Evolutionary conservation across 495 filamentous ascomycete genomes (phyloP), one percentile per base, ranked within the genome.

Genomic region (Penicillium herquei): DNA sequence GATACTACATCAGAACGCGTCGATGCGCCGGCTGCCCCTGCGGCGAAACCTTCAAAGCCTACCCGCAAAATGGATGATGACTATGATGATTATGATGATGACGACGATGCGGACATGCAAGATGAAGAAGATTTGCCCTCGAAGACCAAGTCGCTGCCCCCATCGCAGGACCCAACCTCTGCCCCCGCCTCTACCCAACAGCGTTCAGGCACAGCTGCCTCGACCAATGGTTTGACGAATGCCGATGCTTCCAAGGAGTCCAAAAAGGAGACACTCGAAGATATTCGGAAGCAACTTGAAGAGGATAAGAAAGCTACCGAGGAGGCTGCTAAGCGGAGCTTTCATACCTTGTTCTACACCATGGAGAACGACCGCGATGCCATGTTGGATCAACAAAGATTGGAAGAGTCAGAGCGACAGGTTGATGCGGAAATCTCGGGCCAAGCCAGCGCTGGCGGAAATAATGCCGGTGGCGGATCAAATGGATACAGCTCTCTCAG

Each of bases 351-450:
- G 40, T 95, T 97, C 70, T 94, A 96, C 69, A 97, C 95, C 3
- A 75, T 97, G 31, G 94, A 99, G 69, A 92, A 91, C 67, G 94
- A 99, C 69, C 83, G 88, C 30, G 90, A 92, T 65, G 92, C 94
- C 39, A 97, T 98, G 95, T 70, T 96, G 56, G 94, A 99, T 68
- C 95, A 99, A 70, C 91, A 97, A 71, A 91, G 91, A 67, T 81
- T 99, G 41, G 95, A 98, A 58, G 94, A 98, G 65, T 90, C 93
- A 1, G 94, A 99, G 66, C 87, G 92, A 64, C 92, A 96, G 68
- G 87, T 97, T 11, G 92, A 98, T 69, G 91, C 91, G 14, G 94
- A 99, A 71, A 91, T 94, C 78, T 84, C 80, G 12, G 88, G 91
- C 48, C 85, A 88, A 62, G 75, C 69, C 53, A 79, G 74, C 54